These are phyloP conservation scores for Ceratobasidium sp. DNA, from an alignment of 1,284 basidiomycete genomes.

Conservation along the genomic window DNA sequence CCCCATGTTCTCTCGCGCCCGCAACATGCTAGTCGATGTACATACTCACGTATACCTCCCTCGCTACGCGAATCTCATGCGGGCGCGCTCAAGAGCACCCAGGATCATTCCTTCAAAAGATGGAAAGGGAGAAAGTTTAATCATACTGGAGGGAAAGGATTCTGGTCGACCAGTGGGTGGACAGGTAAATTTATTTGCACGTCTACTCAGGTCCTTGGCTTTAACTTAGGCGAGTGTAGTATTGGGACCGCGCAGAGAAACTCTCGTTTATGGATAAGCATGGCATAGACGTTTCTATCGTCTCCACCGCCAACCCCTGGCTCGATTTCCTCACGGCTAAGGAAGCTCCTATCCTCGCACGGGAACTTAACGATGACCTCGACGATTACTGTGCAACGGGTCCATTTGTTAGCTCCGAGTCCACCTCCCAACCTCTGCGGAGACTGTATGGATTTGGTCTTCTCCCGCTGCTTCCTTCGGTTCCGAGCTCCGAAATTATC, in stretches of 20 bases:
- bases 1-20: slow-evolving; percentile 56
- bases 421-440: slow-evolving; percentile 60
- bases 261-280: slow-evolving; percentile 83
- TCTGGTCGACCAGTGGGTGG: slow-evolving; percentile 73
- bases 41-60: slow-evolving; percentile 88
- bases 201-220: slow-evolving; percentile 19
- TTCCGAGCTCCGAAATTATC: slow-evolving; percentile 69
- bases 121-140: slow-evolving; percentile 58
- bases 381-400: slow-evolving; percentile 81
- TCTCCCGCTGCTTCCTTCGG: slow-evolving; percentile 80
- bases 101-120: slow-evolving; percentile 68
- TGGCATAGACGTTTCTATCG: slow-evolving; percentile 76
- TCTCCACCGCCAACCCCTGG: slow-evolving; percentile 89
- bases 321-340: slow-evolving; percentile 81
- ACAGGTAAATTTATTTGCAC: slow-evolving; percentile 60
- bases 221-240: slow-evolving; percentile 60
- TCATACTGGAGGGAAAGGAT: slow-evolving; percentile 39
- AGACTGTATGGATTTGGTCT: slow-evolving; percentile 87
- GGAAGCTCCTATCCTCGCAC: slow-evolving; percentile 75
- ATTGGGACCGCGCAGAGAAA: slow-evolving; percentile 85
- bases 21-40: slow-evolving; percentile 71
- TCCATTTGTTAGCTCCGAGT: slow-evolving; percentile 59
- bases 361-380: slow-evolving; percentile 79
- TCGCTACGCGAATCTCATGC: slow-evolving; percentile 75
- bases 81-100: slow-evolving; percentile 72